Evolutionary conservation across 768 basidiomycete genomes (phyloP).

Genomic region (Tylopilus plumbeoviolaceoides): DNA sequence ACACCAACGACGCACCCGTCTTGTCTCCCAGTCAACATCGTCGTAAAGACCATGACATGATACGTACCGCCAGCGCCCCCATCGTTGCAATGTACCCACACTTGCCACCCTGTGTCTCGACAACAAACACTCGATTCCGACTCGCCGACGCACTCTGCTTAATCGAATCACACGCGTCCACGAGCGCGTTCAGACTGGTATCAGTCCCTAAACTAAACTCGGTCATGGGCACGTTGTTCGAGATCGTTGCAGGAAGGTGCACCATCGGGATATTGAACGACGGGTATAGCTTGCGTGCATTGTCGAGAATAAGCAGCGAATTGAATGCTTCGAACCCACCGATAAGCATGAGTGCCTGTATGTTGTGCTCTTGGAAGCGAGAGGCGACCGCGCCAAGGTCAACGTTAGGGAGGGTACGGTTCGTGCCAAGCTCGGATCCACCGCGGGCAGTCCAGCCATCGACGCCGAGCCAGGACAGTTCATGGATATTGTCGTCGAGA

Average conservation of each 20-base stretch:
- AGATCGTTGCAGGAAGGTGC: slow-evolving; percentile 94
- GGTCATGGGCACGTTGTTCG: slow-evolving; percentile 97
- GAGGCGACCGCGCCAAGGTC: slow-evolving; percentile 88
- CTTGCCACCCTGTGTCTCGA: slow-evolving; percentile 96
- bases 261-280: slow-evolving; percentile 94
- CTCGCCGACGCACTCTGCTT: slow-evolving; percentile 98
- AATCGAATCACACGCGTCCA: slow-evolving; percentile 97
- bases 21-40: slow-evolving; percentile 25
- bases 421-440: slow-evolving; percentile 96
- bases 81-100: slow-evolving; percentile 95
- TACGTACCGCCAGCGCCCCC: slow-evolving; percentile 89
- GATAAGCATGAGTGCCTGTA: slow-evolving; percentile 82
- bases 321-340: slow-evolving; percentile 97
- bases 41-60: not conserved
- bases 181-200: slow-evolving; percentile 95
- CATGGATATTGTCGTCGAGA: slow-evolving; percentile 80
- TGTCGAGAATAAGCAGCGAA: slow-evolving; percentile 71
- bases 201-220: slow-evolving; percentile 95
- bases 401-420: slow-evolving; percentile 79
- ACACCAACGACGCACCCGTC: slow-evolving; percentile 91
- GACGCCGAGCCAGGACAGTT: slow-evolving; percentile 93
- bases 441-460: slow-evolving; percentile 96
- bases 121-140: slow-evolving; percentile 92
- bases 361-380: slow-evolving; percentile 80
- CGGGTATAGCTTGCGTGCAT: slow-evolving; percentile 79